Evolutionary conservation across 768 basidiomycete genomes (phyloP).

Genomic region (Suillus subluteus): DNA sequence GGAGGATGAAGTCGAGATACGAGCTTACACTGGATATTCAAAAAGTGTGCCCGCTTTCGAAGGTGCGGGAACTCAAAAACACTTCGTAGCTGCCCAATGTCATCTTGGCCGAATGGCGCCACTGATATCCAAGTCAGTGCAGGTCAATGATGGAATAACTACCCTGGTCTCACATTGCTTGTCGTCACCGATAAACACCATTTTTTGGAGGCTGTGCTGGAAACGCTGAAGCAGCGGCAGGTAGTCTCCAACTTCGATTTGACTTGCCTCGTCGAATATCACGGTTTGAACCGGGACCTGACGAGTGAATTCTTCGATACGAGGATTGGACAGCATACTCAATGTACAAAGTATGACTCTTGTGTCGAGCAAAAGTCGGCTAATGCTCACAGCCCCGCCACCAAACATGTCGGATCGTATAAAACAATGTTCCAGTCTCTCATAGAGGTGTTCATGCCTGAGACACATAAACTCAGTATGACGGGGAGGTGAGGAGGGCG

Average conservation of each 20-base stretch:
- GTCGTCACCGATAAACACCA: conserved; percentile 45
- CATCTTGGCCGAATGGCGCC: conserved; percentile 78
- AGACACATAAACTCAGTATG: conserved; percentile 3
- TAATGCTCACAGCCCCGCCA: conserved; percentile 18
- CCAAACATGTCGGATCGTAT: conserved; percentile 41
- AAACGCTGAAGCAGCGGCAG: conserved; percentile 38
- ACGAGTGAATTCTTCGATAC: conserved; percentile 18
- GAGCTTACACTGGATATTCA: conserved; percentile 74
- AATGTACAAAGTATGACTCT: conserved; percentile 51
- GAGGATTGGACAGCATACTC: conserved; percentile 44
- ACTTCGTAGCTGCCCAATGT: conserved; percentile 63
- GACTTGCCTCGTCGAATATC: conserved; percentile 52
- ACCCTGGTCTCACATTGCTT: conserved; percentile 36
- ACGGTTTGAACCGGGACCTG: conserved; percentile 40
- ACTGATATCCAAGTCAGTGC: conserved; percentile 44
- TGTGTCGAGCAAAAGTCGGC: conserved; percentile 30
- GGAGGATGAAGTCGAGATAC: neutral
- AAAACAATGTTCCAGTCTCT: conserved; percentile 34
- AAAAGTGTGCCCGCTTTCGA: conserved; percentile 46
- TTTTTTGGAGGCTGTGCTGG: conserved; percentile 29
- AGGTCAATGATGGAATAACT: neutral
- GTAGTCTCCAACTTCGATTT: conserved; percentile 47
- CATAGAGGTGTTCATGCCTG: conserved; percentile 58
- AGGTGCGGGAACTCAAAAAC: conserved; percentile 77
- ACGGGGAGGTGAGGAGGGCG: neutral